Evolutionary conservation across 331 rosid genomes (phyloP), one percentile per base, ranked within the genome.

Genomic region (Rosa hybrid): DNA sequence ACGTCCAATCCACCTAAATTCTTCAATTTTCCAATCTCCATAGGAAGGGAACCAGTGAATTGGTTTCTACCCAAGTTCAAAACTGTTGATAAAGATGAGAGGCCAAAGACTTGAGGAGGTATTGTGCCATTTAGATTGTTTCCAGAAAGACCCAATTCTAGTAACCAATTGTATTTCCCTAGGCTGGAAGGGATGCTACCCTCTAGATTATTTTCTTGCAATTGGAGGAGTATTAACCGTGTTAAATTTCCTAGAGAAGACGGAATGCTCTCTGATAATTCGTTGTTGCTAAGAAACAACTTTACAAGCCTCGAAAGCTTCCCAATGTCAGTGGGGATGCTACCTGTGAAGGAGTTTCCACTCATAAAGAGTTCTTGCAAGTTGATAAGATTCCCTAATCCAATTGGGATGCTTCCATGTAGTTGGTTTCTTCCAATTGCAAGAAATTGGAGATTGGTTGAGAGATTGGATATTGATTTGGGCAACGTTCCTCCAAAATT

Each of bases 201-300:
- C n/a, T 53, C 25, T 1, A 83, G 59, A 9, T 3, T 10, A 3
- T 83, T 83, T 0, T 25, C 1, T 2, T 44, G 0, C 63, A 86
- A 12, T 1, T 0, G 0, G 8, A 86, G 76, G 17, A 1, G 0
- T 2, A 8, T 8, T 20, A 80, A 2, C 8, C 0, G 0, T 4
- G 77, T 79, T 48, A 83, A 71, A 49, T 85, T 85, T 16, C 85
- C 85, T 5, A 86, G 3, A 30, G 81, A 73, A 16, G 76, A 60
- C 34, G 85, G 86, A 18, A 79, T 76, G 7, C 39, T 6, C 2
- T 83, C 81, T 0, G 77, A 62, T 10, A 86, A 54, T 13, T 1
- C 20, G 38, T 83, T 83, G 17, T 3, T 0, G 1, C 0, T 0
- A 11, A 83, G 16, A 8, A 1, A 0, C 60, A 86, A 13, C 0